Base-by-base conservation (phyloP, 768 basidiomycete genomes). In the Boletus insuetus region DNA sequence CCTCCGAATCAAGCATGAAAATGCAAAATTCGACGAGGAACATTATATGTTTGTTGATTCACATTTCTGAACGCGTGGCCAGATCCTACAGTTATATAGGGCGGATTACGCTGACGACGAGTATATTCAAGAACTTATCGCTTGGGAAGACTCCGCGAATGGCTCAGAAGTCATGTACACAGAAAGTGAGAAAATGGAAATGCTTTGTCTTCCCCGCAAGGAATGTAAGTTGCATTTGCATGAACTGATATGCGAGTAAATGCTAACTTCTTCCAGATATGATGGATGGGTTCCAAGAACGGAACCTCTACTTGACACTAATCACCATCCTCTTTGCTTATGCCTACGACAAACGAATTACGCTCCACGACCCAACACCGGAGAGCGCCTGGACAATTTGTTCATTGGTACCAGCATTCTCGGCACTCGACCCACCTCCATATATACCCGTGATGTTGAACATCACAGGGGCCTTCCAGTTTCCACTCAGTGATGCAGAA, bases 361-460 rank as follows among this genome's bases (percentile, higher is more conserved):
- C 85, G 0, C 84, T 86, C 57, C 76, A 78, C 46, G 91, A 94
- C 56, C 83, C 90, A n/a, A 91, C 88, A 3, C 80, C 89, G 8
- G 92, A 94, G 70, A 93, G 91, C 67, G 86, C 89, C 14, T 94
- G 91, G 91, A 94, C 92, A 3, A 78, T 94, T 50, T 79, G 83
- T 59, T 77, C 73, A 31, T 77, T 94, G 48, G 82, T 82, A 13
- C 86, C 91, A 45, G 82, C 84, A 3, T 91, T 94, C 71, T 84
- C 91, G n/a, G 87, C 91, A 1, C 82, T 94, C 31, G 88, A 92
- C 66, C 83, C 86, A 29, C 81, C 84, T 20, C 79, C 79, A n/a
- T 83, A 82, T 60, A 53, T 41, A 35, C 48, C 60, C 58, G 47
- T 6, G 48, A 65, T 48, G 51, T 65, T 40, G 56, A 48, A 58